Conservation (phyloP, 768 basidiomycete species). For the Mycena galopus region DNA sequence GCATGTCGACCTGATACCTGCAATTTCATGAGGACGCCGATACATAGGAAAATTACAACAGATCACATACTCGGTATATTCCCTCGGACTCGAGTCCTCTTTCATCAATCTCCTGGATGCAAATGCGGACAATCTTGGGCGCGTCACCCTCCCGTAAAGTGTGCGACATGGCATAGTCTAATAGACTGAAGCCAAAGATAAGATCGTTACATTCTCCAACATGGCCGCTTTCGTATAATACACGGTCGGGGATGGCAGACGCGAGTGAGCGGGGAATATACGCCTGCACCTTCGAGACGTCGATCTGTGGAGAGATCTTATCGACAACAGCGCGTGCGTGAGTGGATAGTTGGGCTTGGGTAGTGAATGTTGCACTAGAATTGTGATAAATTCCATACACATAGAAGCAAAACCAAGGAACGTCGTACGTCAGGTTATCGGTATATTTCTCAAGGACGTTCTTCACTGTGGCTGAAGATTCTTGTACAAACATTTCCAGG, state of each 20-base stretch:
- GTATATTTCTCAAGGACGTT: constrained; percentile 77
- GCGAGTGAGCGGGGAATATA: constrained; percentile 73
- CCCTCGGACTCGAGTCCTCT: constrained; percentile 85
- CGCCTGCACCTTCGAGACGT: constrained; percentile 68
- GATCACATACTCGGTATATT: constrained; percentile 75
- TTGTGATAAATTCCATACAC: background rate
- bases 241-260: constrained; percentile 75
- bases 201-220: constrained; percentile 91
- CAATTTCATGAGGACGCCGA: constrained; percentile 13
- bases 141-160: constrained; percentile 78
- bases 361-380: constrained; percentile 79
- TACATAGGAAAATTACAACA: constrained; percentile 6
- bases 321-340: constrained; percentile 74
- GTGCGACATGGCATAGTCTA: constrained; percentile 90
- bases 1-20: constrained; percentile 91
- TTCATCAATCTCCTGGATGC: constrained; percentile 85
- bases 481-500: constrained; percentile 82
- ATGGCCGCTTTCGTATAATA: constrained; percentile 80
- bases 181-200: constrained; percentile 89
- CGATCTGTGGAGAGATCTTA: constrained; percentile 78
- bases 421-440: constrained; percentile 80
- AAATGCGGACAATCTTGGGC: constrained; percentile 85
- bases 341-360: constrained; percentile 79
- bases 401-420: background rate
- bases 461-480: constrained; percentile 76